Evolutionary conservation across 805 yeast species (phyloP), one percentile per base, ranked within the genome.

Genomic region (Monosporozyma solicola): DNA sequence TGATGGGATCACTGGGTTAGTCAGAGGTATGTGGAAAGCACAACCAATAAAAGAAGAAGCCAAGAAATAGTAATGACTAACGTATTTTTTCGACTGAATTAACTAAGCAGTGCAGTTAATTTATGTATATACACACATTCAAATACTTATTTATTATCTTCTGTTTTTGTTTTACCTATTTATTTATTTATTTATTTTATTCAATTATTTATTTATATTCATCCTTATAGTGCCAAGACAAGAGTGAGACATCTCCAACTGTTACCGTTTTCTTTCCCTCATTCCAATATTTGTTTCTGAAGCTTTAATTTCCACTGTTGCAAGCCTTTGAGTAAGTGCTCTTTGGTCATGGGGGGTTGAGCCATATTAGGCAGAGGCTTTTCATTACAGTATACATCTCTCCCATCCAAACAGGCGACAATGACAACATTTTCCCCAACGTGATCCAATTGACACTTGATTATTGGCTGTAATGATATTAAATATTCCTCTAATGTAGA

Each of bases 1-100:
- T 59, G 83, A 82, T 62, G 99, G 99, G 6, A 59, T 92, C 39
- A 76, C 82, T 53, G 88, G 83, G 15, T 22, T 55, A 15, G 41
- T 56, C 1, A 54, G 51, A 41, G 44, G 49, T 10, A 13, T 48
- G 39, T 57, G 60, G 57, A 50, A 49, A 24, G 41, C 27, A 6
- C 29, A 20, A n/a, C 8, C 24, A 41, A 15, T 9, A 10, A 25
- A 41, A 41, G 39, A 33, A 10, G 46, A 20, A 32, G 44, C 16
- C 37, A 44, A 35, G 29, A 29, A 27, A 43, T 22, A 31, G 32
- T 27, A 27, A 27, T 27, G 29, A 27, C 7, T 27, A 27, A 27
- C 29, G 5, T 27, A 27, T 27, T 27, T 7, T 7, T 27, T 2
- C 7, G 5, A 7, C 29, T 27, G 5, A 7, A 27, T 27, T 27